These are phyloP conservation scores for Neohortaea acidophila DNA, from an alignment of 495 filamentous ascomycete species.

Conservation along the genomic window DNA sequence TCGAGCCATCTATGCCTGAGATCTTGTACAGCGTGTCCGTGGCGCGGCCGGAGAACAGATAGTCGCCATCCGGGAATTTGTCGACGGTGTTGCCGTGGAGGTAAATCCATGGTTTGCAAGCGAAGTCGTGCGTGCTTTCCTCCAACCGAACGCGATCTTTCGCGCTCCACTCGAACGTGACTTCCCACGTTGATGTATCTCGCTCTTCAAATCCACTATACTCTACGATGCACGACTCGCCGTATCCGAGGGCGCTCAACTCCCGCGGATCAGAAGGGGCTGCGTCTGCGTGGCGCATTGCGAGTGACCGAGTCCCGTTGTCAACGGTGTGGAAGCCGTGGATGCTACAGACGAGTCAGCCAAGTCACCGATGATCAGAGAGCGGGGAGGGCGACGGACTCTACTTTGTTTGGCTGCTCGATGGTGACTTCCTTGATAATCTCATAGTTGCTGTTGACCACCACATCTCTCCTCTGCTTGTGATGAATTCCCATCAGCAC, in stretches of 20 bases:
- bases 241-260: background rate
- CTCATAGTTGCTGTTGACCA: background rate
- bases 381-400: too few relatives aligned
- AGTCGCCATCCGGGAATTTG: slow-evolving; percentile 10
- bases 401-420: too few relatives aligned
- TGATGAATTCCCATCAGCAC: too few relatives aligned
- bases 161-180: background rate
- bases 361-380: too few relatives aligned
- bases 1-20: slow-evolving; percentile 2
- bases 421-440: background rate
- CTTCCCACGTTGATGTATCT: slow-evolving; percentile 1
- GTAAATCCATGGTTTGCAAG: background rate
- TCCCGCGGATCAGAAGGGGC: background rate
- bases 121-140: background rate
- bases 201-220: background rate
- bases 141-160: background rate
- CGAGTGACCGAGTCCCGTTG: background rate
- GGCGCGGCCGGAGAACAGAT: slow-evolving; percentile 10
- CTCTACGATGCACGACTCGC: background rate
- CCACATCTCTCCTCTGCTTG: too few relatives aligned
- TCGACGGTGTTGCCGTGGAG: slow-evolving; percentile 13
- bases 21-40: slow-evolving; percentile 8
- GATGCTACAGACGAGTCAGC: background rate
- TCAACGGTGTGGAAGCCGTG: slow-evolving; percentile 3
- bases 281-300: background rate